A percentile compares a stretch with the other conserved stretches of the same genome.
Conservation (phyloP, 495 filamentous ascomycete genomes). For the Parachaetomium inaequale region DNA sequence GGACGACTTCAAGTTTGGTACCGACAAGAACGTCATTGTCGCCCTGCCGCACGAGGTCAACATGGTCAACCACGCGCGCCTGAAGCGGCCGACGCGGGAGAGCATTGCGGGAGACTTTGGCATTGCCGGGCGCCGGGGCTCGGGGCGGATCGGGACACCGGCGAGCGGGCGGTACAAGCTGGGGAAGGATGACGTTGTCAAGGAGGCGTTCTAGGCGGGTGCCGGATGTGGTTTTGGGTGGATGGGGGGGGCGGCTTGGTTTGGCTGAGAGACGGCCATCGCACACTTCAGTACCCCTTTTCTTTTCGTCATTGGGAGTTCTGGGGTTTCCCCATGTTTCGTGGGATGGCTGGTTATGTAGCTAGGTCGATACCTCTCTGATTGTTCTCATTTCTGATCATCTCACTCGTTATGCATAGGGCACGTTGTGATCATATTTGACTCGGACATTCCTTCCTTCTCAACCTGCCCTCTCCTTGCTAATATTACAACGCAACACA, state of each 20-base stretch:
- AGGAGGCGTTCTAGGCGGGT: slow-evolving; percentile 70
- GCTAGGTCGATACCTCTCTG: slow-evolving; percentile 17
- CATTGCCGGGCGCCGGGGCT: slow-evolving; percentile 46
- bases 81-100: slow-evolving; percentile 87
- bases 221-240: background rate
- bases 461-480: background rate
- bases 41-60: slow-evolving; percentile 96
- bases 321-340: background rate
- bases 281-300: background rate
- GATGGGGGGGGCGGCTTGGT: background rate
- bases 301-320: slow-evolving; percentile 3
- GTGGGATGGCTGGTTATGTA: slow-evolving; percentile 11
- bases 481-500: background rate
- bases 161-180: slow-evolving; percentile 55
- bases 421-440: background rate
- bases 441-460: background rate
- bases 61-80: slow-evolving; percentile 81
- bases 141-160: slow-evolving; percentile 47
- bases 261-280: background rate
- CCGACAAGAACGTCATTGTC: slow-evolving; percentile 96
- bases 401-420: too few relatives aligned
- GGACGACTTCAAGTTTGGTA: slow-evolving; percentile 97
- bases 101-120: slow-evolving; percentile 66
- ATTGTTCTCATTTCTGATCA: background rate
- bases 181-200: slow-evolving; percentile 73